Percentiles rank a stretch among this genome's conserved stretches.
phyloP scores from a whole-genome alignment of 2,329 filamentous ascomycete species.

The Pseudogymnoascus sp. region DNA sequence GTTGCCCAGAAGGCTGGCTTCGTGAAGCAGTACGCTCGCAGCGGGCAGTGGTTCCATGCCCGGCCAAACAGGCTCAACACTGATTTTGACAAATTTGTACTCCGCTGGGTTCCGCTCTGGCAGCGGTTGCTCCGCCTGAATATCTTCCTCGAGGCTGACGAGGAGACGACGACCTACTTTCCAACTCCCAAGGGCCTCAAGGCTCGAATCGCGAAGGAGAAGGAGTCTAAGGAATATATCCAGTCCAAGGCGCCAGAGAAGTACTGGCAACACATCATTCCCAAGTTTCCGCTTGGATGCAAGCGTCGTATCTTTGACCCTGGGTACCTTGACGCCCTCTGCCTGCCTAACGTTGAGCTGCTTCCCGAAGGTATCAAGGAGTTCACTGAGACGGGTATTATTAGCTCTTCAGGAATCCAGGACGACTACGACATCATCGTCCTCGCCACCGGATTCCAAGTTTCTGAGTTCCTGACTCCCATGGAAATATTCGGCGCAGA shows the following conservation, averaged over 20 bases:
- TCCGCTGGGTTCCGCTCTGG: conserved; percentile 21
- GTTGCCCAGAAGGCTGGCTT: not conserved
- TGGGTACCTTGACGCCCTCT: conserved; percentile 32
- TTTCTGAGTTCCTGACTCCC: conserved; percentile 28
- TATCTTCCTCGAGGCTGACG: conserved; percentile 19
- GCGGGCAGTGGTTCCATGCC: conserved; percentile 29
- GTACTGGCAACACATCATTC: conserved; percentile 48
- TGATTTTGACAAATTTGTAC: conserved; percentile 23
- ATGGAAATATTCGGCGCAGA: conserved; percentile 25
- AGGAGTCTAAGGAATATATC: conserved; percentile 18
- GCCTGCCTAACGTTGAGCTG: conserved; percentile 35
- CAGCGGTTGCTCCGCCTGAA: conserved; percentile 17
- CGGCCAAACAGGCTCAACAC: conserved; percentile 26
- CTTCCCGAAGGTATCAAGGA: conserved; percentile 11
- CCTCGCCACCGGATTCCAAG: conserved; percentile 24
- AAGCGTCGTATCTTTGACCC: conserved; percentile 27
- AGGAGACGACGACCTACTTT: conserved; percentile 16
- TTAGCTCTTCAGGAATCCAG: not conserved
- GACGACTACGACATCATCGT: conserved; percentile 14
- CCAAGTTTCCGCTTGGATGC: conserved; percentile 33
- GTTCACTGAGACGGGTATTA: conserved; percentile 12
- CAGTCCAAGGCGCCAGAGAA: conserved; percentile 30
- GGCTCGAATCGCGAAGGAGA: conserved; percentile 13
- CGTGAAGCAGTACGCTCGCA: conserved; percentile 12
- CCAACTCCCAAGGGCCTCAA: conserved; percentile 14